These are phyloP conservation scores for Intubia oerlemansii DNA, from an alignment of 2,329 filamentous ascomycete genomes.

Conservation along the genomic window DNA sequence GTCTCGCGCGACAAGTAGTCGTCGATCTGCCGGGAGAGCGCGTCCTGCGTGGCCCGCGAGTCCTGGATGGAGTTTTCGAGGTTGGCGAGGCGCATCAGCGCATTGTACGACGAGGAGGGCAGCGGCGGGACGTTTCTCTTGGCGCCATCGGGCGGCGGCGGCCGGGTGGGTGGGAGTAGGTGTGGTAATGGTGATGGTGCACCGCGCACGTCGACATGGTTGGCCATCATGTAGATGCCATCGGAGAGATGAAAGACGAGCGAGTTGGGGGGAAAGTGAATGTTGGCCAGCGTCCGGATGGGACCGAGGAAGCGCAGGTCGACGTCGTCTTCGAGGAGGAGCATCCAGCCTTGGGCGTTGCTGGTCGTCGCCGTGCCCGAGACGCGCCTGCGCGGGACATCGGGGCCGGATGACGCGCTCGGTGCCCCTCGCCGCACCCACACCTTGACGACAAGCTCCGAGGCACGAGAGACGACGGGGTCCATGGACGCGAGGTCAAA, in stretches of 20 bases:
- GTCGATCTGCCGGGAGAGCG: constrained; percentile 61
- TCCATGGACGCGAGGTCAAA: constrained; percentile 52
- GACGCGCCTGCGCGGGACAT: too few relatives aligned
- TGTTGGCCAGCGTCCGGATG: constrained; percentile 43
- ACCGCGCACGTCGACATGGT: constrained; percentile 15
- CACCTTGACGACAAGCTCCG: constrained; percentile 44
- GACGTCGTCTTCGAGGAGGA: constrained; percentile 52
- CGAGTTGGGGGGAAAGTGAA: constrained; percentile 60
- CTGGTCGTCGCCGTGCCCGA: constrained; percentile 4
- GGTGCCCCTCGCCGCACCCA: constrained; percentile 50
- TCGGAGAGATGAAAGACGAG: constrained; percentile 25
- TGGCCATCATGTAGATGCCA: constrained; percentile 4
- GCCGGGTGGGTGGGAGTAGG: too few relatives aligned
- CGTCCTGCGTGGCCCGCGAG: constrained; percentile 54
- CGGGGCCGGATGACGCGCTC: too few relatives aligned
- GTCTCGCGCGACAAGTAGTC: constrained; percentile 20
- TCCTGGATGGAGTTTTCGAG: constrained; percentile 84
- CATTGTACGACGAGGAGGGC: constrained; percentile 63
- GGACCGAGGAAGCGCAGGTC: constrained; percentile 57
- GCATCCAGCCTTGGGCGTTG: constrained; percentile 32
- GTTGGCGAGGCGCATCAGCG: constrained; percentile 71
- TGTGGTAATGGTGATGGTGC: too few relatives aligned
- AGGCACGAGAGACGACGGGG: constrained; percentile 41
- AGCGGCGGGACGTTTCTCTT: constrained; percentile 24
- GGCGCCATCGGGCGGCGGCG: constrained; percentile 17